Evolutionary conservation across 208 protist species (phyloP).

Genomic region (Ichthyophonus hoferi): DNA sequence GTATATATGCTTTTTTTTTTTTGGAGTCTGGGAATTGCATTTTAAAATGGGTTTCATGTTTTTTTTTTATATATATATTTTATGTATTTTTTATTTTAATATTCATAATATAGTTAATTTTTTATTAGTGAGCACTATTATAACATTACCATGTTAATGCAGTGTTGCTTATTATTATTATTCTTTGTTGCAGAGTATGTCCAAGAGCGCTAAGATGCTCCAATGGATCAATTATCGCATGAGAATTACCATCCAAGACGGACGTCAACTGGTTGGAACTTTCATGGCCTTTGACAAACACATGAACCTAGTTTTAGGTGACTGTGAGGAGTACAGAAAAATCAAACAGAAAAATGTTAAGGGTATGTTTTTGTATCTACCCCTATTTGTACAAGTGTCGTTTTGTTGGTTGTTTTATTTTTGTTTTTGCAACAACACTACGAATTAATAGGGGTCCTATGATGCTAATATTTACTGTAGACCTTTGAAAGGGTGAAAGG

Average conservation of each 20-base stretch:
- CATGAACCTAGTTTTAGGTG: constrained; percentile 80
- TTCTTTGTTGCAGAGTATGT: constrained; percentile 15
- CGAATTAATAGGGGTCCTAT: background rate
- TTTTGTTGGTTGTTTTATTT: background rate
- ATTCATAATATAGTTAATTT: too few relatives aligned
- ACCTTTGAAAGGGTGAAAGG: background rate
- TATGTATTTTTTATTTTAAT: too few relatives aligned
- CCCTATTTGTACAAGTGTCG: too few relatives aligned
- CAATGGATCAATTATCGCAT: constrained; percentile 66
- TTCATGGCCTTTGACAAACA: constrained; percentile 87
- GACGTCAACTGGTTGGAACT: constrained; percentile 71
- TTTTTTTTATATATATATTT: too few relatives aligned
- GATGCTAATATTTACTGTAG: background rate
- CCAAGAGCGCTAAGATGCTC: constrained; percentile 29
- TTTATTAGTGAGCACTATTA: too few relatives aligned
- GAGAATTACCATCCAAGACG: constrained; percentile 73
- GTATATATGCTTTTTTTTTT: too few relatives aligned
- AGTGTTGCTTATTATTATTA: too few relatives aligned
- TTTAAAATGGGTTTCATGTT: too few relatives aligned
- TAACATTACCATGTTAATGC: too few relatives aligned
- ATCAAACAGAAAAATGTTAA: constrained; percentile 60
- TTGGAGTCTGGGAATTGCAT: too few relatives aligned
- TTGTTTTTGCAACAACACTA: background rate
- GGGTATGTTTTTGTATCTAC: constrained; percentile 26
- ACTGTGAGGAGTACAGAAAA: constrained; percentile 75